Evolutionary conservation across 805 yeast genomes (phyloP).

Genomic region (Hanseniaspora singularis): DNA sequence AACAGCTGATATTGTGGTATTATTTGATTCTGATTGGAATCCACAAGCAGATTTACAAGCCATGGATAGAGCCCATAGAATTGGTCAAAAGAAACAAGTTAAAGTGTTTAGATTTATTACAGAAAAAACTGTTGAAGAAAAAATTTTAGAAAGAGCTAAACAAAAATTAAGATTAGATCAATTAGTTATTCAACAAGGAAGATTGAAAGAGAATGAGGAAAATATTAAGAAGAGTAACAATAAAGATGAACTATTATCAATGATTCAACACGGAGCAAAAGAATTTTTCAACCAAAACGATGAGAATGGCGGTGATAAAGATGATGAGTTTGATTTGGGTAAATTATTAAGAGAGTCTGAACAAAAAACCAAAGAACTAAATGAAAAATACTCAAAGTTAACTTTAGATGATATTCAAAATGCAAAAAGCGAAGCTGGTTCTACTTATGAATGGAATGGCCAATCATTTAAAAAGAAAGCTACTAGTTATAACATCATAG

Average conservation of each 20-base stretch:
- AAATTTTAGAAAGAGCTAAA: conserved; percentile 68
- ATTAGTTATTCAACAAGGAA: conserved; percentile 70
- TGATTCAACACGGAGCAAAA: conserved; percentile 77
- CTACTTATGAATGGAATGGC: conserved; percentile 83
- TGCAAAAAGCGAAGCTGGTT: conserved; percentile 39
- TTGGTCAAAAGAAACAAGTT: conserved; percentile 77
- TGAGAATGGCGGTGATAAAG: conserved; percentile 27
- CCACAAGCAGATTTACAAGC: conserved; percentile 85
- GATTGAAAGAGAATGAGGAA: conserved; percentile 27
- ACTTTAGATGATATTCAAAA: conserved; percentile 70
- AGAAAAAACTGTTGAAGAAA: conserved; percentile 74
- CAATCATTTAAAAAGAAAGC: conserved; percentile 62
- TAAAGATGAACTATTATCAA: conserved; percentile 61
- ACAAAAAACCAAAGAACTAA: conserved; percentile 48
- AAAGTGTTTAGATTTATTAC: conserved; percentile 67
- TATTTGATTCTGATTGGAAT: conserved; percentile 77
- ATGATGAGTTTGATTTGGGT: conserved; percentile 46
- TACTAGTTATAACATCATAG: conserved; percentile 36
- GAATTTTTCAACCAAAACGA: conserved; percentile 35
- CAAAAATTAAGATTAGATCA: conserved; percentile 70
- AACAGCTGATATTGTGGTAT: conserved; percentile 63
- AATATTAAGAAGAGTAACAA: conserved; percentile 30
- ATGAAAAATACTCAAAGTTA: conserved; percentile 50
- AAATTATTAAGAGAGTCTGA: conserved; percentile 49
- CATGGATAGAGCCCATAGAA: conserved; percentile 82